Base-by-base conservation (phyloP, 2,329 filamentous ascomycete genomes). In the Phaeosphaeriaceae sp. region DNA sequence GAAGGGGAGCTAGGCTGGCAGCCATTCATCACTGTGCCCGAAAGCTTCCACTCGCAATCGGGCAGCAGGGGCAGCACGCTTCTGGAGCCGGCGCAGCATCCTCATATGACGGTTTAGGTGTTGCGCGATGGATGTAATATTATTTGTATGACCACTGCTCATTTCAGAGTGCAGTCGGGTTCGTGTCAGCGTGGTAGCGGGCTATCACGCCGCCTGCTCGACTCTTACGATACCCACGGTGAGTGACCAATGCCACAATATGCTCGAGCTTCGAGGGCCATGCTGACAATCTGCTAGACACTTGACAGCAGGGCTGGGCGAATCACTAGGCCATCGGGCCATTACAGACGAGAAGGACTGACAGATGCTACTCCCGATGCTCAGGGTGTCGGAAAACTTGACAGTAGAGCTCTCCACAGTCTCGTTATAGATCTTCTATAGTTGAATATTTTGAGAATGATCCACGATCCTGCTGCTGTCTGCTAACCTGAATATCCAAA, bases 1-100 rank as follows among this genome's bases (percentile, higher is more conserved):
- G 41, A 44, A 31, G 63, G 62, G 21, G 62, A 56, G 7, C 66
- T 64, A 6, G 57, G 50, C 15, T 76, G 74, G 74, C 64, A 65
- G 24, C 69, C 71, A 6, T 76, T 76, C 25, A 74, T 76, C 25
- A 76, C 74, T 7, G 73, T 76, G 40, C 73, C 74, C 4, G 71
- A 65, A 48, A 66, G 63, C n/a, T 46, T 76, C 56, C 69, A 66
- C 20, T 66, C 64, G 45, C 19, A 21, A 22, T 36, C 31, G 13
- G 58, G 62, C 2, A 66, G 58, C n/a, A 65, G 70, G 48, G 67
- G 60, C 20, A 71, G 66, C 51, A 52, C 51, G 6, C 54, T 61
- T 27, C 41, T 67, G 54, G 67, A 67, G 57, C 60, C 62, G 22
- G 25, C 48, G 36, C 42, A 57, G 31, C 42, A 54, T 10, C 61